phyloP scores from a whole-genome alignment of 1,139 yeast genomes.

The Keqinozyma sinolaborantium region DNA sequence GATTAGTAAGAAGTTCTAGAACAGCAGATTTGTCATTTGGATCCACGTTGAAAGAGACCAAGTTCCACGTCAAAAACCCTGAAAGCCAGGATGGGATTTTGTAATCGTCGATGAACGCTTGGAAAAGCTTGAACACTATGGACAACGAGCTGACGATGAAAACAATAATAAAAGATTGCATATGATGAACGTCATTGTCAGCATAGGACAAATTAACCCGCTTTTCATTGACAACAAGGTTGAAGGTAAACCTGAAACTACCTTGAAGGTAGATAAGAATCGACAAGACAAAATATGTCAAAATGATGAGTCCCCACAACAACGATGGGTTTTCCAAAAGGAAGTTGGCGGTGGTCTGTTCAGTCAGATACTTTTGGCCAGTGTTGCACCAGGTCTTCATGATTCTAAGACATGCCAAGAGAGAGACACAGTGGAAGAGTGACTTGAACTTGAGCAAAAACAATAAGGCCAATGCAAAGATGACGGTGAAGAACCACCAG shows the following conservation, averaged over 20 bases:
- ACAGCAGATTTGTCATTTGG: slow-evolving; percentile 20
- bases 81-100: slow-evolving; percentile 37
- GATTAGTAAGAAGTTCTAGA: slow-evolving; percentile 22
- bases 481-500: slow-evolving; percentile 80
- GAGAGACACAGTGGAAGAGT: slow-evolving; percentile 16
- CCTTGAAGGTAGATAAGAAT: slow-evolving; percentile 28
- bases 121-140: slow-evolving; percentile 56
- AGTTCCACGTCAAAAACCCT: slow-evolving; percentile 27
- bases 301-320: slow-evolving; percentile 48
- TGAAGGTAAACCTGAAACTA: slow-evolving; percentile 11
- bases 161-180: slow-evolving; percentile 35
- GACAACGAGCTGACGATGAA: slow-evolving; percentile 39
- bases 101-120: slow-evolving; percentile 54
- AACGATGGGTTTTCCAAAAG: slow-evolving; percentile 28
- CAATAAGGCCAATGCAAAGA: slow-evolving; percentile 15
- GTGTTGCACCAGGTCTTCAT: slow-evolving; percentile 87
- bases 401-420: slow-evolving; percentile 48
- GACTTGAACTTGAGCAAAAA: slow-evolving; percentile 9
- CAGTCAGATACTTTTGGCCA: slow-evolving; percentile 70
- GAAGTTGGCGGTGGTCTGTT: slow-evolving; percentile 45
- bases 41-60: slow-evolving; percentile 22
- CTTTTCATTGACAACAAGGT: slow-evolving; percentile 7
- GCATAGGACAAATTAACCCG: slow-evolving; percentile 8
- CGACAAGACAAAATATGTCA: slow-evolving; percentile 33
- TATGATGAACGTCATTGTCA: slow-evolving; percentile 10